A percentile compares a stretch with the other conserved stretches of the same genome.
Evolutionary conservation across 768 basidiomycete species (phyloP).

Genomic region (Hygrophorus pudorinus): DNA sequence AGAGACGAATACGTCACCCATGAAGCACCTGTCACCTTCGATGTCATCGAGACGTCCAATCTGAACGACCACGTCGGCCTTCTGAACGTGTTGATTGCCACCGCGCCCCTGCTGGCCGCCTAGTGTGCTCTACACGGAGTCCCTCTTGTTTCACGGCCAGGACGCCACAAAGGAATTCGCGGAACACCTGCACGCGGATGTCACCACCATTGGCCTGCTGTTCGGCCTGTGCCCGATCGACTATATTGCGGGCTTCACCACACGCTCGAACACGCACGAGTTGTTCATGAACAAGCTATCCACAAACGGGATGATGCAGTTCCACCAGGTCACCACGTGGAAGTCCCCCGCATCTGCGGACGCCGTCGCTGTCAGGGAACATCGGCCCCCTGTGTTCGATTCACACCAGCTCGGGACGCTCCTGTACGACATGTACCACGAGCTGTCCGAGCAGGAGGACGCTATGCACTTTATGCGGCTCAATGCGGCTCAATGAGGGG

Average conservation of each 20-base stretch:
- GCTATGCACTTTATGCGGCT: conserved; percentile 5
- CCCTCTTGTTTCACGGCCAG: conserved; percentile 22
- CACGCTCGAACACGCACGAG: conserved; percentile 32
- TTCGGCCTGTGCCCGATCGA: conserved; percentile 31
- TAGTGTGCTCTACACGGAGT: conserved; percentile 32
- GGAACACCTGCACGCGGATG: conserved; percentile 25
- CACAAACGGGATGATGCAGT: conserved; percentile 14
- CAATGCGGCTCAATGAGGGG: not conserved
- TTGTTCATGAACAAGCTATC: conserved; percentile 11
- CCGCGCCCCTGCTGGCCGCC: conserved; percentile 26
- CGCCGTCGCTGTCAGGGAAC: conserved; percentile 4
- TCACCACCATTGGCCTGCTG: conserved; percentile 30
- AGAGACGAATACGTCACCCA: conserved; percentile 19
- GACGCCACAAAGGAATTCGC: conserved; percentile 23
- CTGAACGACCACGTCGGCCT: conserved; percentile 38
- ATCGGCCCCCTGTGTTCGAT: conserved; percentile 16
- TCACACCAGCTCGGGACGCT: conserved; percentile 24
- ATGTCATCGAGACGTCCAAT: conserved; percentile 42
- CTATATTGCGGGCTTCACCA: conserved; percentile 30
- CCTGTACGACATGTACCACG: conserved; percentile 32
- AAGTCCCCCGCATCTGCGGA: conserved; percentile 18
- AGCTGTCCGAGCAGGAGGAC: conserved; percentile 35
- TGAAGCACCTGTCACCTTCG: conserved; percentile 27
- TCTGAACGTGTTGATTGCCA: conserved; percentile 30
- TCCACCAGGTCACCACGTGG: conserved; percentile 31